Percentiles rank a stretch among this genome's conserved stretches.
phyloP scores from a whole-genome alignment of 2,329 filamentous ascomycete genomes.

The Aureobasidium namibiae region DNA sequence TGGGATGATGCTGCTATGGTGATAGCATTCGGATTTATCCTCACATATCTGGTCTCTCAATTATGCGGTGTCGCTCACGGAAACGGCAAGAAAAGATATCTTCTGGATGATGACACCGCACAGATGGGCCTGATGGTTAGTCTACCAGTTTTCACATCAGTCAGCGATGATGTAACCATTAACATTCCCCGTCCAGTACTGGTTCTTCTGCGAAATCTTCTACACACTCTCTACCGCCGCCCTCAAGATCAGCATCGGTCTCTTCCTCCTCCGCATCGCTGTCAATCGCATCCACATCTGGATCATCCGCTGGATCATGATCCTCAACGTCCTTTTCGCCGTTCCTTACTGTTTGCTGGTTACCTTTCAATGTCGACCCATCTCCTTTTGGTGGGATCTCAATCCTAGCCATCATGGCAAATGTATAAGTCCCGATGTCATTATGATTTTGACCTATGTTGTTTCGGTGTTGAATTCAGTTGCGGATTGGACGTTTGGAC shows the following conservation, averaged over 20 bases:
- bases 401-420: slow-evolving; percentile 29
- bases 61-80: slow-evolving; percentile 26
- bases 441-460: slow-evolving; percentile 35
- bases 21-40: slow-evolving; percentile 23
- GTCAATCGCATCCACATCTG: slow-evolving; percentile 36
- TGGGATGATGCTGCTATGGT: slow-evolving; percentile 30
- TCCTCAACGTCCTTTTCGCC: slow-evolving; percentile 37
- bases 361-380: slow-evolving; percentile 46
- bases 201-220: slow-evolving; percentile 50
- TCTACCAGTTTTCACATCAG: not conserved
- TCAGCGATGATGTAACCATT: not conserved
- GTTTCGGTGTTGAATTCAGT: slow-evolving; percentile 30
- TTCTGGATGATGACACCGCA: slow-evolving; percentile 17
- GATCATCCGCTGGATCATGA: slow-evolving; percentile 41
- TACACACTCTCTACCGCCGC: slow-evolving; percentile 42
- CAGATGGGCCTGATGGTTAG: slow-evolving; percentile 9
- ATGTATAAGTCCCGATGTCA: slow-evolving; percentile 37
- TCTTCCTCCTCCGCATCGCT: slow-evolving; percentile 48
- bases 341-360: slow-evolving; percentile 43
- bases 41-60: slow-evolving; percentile 27
- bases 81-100: slow-evolving; percentile 22
- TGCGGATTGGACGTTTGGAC: slow-evolving; percentile 34
- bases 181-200: slow-evolving; percentile 24
- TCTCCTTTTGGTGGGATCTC: slow-evolving; percentile 44
- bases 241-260: slow-evolving; percentile 44